Base-by-base conservation (phyloP, 2,329 filamentous ascomycete genomes). In the Aspergillus fumigatiaffinis region DNA sequence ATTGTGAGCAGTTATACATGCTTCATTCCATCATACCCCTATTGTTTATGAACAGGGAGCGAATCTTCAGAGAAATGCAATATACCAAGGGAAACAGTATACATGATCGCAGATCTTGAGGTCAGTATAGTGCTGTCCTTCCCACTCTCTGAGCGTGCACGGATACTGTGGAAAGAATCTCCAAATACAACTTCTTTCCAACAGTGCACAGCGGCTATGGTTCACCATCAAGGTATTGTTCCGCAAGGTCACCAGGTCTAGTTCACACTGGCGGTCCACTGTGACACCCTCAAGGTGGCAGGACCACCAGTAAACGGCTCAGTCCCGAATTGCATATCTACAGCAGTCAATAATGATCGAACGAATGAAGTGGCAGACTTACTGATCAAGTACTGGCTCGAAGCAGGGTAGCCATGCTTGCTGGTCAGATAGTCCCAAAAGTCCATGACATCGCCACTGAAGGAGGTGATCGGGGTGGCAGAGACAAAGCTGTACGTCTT, bases 401-500 rank as follows among this genome's bases (percentile, higher is more conserved):
- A 68, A 5, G 76, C 73, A 7, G 65, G 65, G 50, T 83, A 73
- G 1, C 79, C 78, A 63, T 86, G 74, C 64, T 73, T 78, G 28
- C 63, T 59, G 25, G 72, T 74, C 23, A 87, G 71, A 66, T 86
- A 84, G 14, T 74, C 73, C 57, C 83, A 73, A 71, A 87, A 87
- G 12, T 75, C 71, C 65, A 77, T 79, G 56, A 87, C 68, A 67
- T 87, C 83, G n/a, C 77, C 83, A 52, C 69, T 75, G 71, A 83
- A 87, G 65, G 64, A 78, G 20, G 71, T 77, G 14, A 81, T 68
- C 38, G 79, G 68, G 53, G 65, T 73, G 1, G 10, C 42, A 17
- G 65, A 57, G 3, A 84, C 79, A 58, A 84, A 87, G 59, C 79
- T 82, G 72, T 79, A 87, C 3, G 87, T 84, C 7, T 78, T 84